Evolutionary conservation across 495 filamentous ascomycete species (phyloP).

Genomic region (Podospora pseudopauciseta): DNA sequence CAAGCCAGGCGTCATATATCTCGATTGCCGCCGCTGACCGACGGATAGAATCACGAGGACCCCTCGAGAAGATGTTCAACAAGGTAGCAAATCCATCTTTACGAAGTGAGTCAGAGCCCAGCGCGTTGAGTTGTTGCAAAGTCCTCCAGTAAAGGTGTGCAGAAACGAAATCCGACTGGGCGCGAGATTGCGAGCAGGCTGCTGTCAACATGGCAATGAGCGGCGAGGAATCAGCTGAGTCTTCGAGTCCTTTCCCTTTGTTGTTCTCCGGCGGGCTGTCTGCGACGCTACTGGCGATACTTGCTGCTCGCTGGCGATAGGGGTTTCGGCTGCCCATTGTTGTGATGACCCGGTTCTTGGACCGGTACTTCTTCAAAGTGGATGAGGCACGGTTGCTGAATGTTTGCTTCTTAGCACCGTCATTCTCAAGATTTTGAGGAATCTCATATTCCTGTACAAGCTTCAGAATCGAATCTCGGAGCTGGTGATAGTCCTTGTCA

Average conservation of each 20-base stretch:
- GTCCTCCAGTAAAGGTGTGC: conserved; percentile 69
- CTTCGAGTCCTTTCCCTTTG: conserved; percentile 34
- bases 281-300: conserved; percentile 32
- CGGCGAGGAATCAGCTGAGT: conserved; percentile 40
- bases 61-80: conserved; percentile 66
- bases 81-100: conserved; percentile 63
- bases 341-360: conserved; percentile 49
- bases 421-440: conserved; percentile 54
- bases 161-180: conserved; percentile 65
- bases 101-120: conserved; percentile 60
- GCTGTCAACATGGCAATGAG: conserved; percentile 67
- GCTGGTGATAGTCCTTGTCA: conserved; percentile 76
- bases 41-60: conserved; percentile 63
- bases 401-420: conserved; percentile 50
- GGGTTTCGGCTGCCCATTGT: conserved; percentile 55
- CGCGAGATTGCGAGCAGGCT: conserved; percentile 61
- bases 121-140: conserved; percentile 56
- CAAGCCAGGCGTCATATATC: conserved; percentile 71
- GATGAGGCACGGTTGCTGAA: conserved; percentile 61
- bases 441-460: conserved; percentile 78
- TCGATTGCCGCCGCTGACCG: conserved; percentile 63
- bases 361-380: conserved; percentile 45
- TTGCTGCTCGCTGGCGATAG: conserved; percentile 45
- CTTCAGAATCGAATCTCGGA: conserved; percentile 77
- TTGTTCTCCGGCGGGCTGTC: conserved; percentile 29